These are phyloP conservation scores for Solanum bukasovii DNA, from an alignment of 257 asterid species.

Conservation along the genomic window DNA sequence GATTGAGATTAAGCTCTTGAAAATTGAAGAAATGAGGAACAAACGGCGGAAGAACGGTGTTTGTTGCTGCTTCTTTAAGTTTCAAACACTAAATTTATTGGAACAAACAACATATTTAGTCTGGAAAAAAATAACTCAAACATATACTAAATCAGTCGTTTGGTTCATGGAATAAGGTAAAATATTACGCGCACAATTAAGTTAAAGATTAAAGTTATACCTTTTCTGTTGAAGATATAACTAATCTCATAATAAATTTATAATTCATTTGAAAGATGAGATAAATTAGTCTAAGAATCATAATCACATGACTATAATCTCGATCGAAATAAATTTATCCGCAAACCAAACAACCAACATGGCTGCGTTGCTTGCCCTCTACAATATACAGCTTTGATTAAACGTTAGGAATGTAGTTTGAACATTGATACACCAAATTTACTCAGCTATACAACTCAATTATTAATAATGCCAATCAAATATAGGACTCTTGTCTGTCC, in stretches of 20 bases:
- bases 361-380: neutral
- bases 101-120: neutral
- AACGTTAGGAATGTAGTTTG: neutral
- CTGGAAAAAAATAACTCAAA: neutral
- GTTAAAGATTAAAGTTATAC: neutral
- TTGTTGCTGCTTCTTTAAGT: neutral
- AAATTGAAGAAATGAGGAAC: neutral
- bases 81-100: neutral
- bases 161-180: neutral
- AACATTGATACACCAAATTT: neutral
- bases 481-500: neutral
- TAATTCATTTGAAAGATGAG: rapidly evolving
- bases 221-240: neutral
- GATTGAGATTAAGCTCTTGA: neutral
- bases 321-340: neutral
- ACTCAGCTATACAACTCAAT: neutral
- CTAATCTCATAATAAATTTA: neutral
- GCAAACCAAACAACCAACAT: neutral
- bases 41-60: slow-evolving; percentile 13
- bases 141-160: neutral
- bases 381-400: neutral
- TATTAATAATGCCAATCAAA: neutral
- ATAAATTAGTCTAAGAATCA: neutral
- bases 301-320: neutral
- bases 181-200: neutral